These are phyloP conservation scores for Penicillium sp. DNA, from an alignment of 2,329 filamentous ascomycete species.

Conservation along the genomic window DNA sequence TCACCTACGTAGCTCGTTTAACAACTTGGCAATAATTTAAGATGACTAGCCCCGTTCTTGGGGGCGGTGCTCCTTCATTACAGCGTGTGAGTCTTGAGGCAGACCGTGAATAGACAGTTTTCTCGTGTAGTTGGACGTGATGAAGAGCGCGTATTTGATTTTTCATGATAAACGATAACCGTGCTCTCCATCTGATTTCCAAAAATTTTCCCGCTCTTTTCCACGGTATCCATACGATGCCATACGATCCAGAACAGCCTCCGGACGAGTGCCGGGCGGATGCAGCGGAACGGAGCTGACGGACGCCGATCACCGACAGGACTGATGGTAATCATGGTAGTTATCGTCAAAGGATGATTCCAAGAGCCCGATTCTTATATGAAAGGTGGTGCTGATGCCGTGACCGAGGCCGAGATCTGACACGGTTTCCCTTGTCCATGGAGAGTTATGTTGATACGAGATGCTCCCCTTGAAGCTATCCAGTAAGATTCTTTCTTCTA, in stretches of 20 bases:
- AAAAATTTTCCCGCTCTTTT: neutral
- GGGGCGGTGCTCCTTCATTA: neutral
- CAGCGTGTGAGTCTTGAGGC: neutral
- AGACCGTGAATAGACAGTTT: neutral
- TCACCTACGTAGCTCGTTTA: too few relatives aligned
- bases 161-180: too few relatives aligned
- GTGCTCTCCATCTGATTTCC: neutral
- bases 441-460: neutral
- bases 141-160: too few relatives aligned
- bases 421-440: neutral
- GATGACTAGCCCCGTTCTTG: neutral
- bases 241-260: neutral
- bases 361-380: neutral
- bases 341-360: neutral
- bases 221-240: neutral
- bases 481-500: neutral
- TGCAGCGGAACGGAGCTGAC: constrained; percentile 32
- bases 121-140: too few relatives aligned
- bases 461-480: neutral
- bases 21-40: neutral
- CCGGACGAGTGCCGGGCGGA: constrained; percentile 20
- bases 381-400: neutral
- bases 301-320: constrained; percentile 25
- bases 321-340: neutral
- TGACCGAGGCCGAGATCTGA: neutral